These are phyloP conservation scores for Cladosporium oxysporum DNA, from an alignment of 2,329 filamentous ascomycete species.

Conservation along the genomic window DNA sequence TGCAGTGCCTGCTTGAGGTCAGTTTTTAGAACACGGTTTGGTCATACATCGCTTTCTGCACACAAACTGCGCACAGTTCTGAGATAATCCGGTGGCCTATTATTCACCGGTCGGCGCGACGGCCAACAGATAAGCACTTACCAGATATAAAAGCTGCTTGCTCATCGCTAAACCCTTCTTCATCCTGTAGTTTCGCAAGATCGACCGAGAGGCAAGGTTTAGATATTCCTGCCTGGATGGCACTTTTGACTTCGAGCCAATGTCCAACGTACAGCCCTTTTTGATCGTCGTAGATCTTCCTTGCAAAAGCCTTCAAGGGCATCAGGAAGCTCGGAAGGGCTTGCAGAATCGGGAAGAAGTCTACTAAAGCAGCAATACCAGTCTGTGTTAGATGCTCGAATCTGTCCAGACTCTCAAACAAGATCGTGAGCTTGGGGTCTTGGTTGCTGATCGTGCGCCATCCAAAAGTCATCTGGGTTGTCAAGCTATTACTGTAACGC, in stretches of 20 bases:
- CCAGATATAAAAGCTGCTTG: slow-evolving; percentile 19
- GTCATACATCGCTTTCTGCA: background rate
- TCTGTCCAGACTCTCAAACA: slow-evolving; percentile 45
- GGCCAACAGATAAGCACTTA: background rate
- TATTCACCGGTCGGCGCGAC: too few relatives aligned
- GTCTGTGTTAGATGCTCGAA: slow-evolving; percentile 44
- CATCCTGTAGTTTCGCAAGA: slow-evolving; percentile 21
- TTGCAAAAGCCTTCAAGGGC: slow-evolving; percentile 20
- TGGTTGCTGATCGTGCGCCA: slow-evolving; percentile 41
- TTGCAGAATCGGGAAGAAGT: slow-evolving; percentile 49
- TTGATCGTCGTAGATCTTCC: slow-evolving; percentile 11
- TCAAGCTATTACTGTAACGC: slow-evolving; percentile 51
- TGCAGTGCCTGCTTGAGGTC: slow-evolving; percentile 30
- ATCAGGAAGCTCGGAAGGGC: slow-evolving; percentile 42
- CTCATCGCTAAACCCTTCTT: slow-evolving; percentile 22
- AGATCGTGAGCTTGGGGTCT: slow-evolving; percentile 44
- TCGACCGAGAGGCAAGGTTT: slow-evolving; percentile 15
- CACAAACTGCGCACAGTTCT: too few relatives aligned
- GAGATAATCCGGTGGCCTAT: too few relatives aligned
- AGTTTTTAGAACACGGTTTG: background rate
- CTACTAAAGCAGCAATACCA: slow-evolving; percentile 45
- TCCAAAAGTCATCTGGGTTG: slow-evolving; percentile 51
- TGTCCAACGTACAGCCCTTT: background rate
- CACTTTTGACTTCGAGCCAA: slow-evolving; percentile 7
- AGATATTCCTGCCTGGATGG: background rate